Base-by-base conservation (phyloP, 1,284 basidiomycete species). In the Filobasidium uniguttulatum region DNA sequence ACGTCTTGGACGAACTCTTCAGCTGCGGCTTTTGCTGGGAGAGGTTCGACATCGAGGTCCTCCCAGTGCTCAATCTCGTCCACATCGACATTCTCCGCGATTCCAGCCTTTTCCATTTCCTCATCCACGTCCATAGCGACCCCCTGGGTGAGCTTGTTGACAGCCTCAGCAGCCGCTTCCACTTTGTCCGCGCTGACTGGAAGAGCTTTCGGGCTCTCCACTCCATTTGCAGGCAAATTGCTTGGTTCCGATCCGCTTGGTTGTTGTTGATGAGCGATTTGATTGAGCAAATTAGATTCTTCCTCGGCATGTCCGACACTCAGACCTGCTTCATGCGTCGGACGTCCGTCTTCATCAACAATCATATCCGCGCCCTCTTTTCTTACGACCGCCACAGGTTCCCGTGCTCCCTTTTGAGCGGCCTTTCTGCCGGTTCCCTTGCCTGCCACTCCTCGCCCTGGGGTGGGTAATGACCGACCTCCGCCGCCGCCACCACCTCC, bases 1-100 rank as follows among this genome's bases (percentile, higher is more conserved):
- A 96, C 74, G 5, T 83, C 83, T 49, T 79, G 80, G 10, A 83
- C 77, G 58, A 96, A 77, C 64, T 97, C 93, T 15, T 83, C 70
- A 15, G 81, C 76, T 0, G 90, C 85, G 3, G 83, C 81, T 56
- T 90, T 62, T 23, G 64, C 62, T 10, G 68, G 68, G 1, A 70
- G 56, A 50, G 63, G 63, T 8, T 63, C 64, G 34, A 52, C 28
- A 46, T 15, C 38, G 41, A 47, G 45, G 37, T 51, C 49, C 9
- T 36, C 28, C 50, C 50, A 52, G 30, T 52, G 45, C 38, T 34
- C 45, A 41, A 43, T 34, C 25, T 52, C 45, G 22, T 34, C 25
- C 33, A 46, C 29, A 38, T 44, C 38, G 31, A 52, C 30, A 22
- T 52, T 33, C 30, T 47, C 38, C 40, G 46, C 29, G 9, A 22